phyloP scores from a whole-genome alignment of 2,329 filamentous ascomycete genomes.

The Drechslerella dactyloides region DNA sequence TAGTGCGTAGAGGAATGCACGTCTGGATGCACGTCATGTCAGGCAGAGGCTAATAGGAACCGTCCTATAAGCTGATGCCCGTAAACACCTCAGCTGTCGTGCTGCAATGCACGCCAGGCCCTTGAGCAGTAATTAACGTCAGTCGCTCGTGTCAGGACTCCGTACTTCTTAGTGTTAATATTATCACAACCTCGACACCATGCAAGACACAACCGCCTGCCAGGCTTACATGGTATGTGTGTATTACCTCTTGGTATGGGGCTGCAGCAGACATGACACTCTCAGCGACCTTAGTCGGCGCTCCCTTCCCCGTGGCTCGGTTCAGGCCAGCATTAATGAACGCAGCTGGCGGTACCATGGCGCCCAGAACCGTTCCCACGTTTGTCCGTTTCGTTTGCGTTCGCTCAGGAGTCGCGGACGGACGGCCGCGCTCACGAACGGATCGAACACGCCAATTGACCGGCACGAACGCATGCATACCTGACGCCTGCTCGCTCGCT shows the following conservation, averaged over 20 bases:
- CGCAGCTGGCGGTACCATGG: not conserved
- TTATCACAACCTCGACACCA: too few relatives aligned
- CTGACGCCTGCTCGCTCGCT: not conserved
- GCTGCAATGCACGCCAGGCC: too few relatives aligned
- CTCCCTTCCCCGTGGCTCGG: not conserved
- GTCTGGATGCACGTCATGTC: too few relatives aligned
- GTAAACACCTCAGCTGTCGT: too few relatives aligned
- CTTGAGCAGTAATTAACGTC: too few relatives aligned
- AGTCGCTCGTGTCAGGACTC: too few relatives aligned
- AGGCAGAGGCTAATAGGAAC: too few relatives aligned
- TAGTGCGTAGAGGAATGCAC: too few relatives aligned
- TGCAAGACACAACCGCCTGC: not conserved
- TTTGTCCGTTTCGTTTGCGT: not conserved
- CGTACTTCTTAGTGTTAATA: too few relatives aligned
- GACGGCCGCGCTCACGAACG: not conserved
- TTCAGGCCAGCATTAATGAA: constrained; percentile 2
- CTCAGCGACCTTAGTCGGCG: not conserved
- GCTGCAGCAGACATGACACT: constrained; percentile 4
- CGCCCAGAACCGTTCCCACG: too few relatives aligned
- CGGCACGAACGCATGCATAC: not conserved
- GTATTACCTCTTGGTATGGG: not conserved
- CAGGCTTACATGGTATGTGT: not conserved
- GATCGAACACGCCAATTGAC: not conserved
- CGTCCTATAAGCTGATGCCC: too few relatives aligned
- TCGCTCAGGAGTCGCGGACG: not conserved